Evolutionary conservation across 1,284 basidiomycete genomes (phyloP).

Genomic region (Cutaneotrichosporon dermatis): DNA sequence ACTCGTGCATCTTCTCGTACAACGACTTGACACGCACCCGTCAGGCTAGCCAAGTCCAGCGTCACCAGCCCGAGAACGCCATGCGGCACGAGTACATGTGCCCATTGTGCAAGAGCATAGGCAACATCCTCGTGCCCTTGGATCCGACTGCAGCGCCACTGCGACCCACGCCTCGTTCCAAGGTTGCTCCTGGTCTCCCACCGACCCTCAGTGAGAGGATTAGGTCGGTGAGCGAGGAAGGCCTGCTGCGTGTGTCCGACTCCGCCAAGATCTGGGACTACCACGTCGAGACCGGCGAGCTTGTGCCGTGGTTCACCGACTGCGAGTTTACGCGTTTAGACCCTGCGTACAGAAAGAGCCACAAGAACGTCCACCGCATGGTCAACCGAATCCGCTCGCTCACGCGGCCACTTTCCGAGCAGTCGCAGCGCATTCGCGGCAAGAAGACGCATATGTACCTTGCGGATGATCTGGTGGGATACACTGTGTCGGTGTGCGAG

Average conservation of each 20-base stretch:
- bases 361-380: constrained; percentile 35
- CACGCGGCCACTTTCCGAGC: constrained; percentile 42
- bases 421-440: constrained; percentile 42
- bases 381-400: constrained; percentile 42
- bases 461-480: constrained; percentile 83
- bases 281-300: constrained; percentile 48
- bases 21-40: constrained; percentile 79
- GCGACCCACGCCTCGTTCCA: constrained; percentile 21
- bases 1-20: constrained; percentile 89
- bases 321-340: constrained; percentile 33
- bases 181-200: constrained; percentile 15
- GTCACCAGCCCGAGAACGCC: constrained; percentile 92
- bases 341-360: constrained; percentile 25
- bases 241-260: constrained; percentile 39
- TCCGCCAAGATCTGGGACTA: constrained; percentile 47
- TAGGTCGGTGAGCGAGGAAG: constrained; percentile 43
- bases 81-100: constrained; percentile 92
- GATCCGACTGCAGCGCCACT: constrained; percentile 39
- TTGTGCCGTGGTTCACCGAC: constrained; percentile 46
- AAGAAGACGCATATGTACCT: constrained; percentile 61
- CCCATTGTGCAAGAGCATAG: constrained; percentile 95
- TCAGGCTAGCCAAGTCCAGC: constrained; percentile 81
- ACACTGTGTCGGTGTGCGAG: constrained; percentile 79
- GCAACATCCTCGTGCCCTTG: constrained; percentile 88
- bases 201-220: constrained; percentile 40